Evolutionary conservation across 2,329 filamentous ascomycete species (phyloP), one percentile per base, ranked within the genome.

Genomic region (Arthroderma uncinatum): DNA sequence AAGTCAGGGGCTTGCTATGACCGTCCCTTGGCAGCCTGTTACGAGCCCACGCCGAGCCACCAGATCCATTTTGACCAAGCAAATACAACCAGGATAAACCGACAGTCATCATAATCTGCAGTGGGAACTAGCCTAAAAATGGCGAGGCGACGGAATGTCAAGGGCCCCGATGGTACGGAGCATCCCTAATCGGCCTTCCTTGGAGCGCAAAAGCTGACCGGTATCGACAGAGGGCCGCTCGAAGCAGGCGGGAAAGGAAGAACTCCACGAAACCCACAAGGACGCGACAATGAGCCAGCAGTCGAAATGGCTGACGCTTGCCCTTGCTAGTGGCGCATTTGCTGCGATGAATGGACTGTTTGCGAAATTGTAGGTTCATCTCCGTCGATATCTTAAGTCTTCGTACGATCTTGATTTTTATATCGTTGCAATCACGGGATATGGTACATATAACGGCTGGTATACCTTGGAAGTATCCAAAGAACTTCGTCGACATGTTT

Each of bases 291-390:
- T 28, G 44, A 48, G 44, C 44, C 44, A 48, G 44, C 59, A 60
- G 21, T 63, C 66, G 52, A 68, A 68, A 60, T 78, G 76, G 76
- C 73, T 84, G 48, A 64, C 80, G 60, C 75, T 83, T 57, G 82
- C 82, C 50, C 70, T 84, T 36, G 75, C 79, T n/a, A 82, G 79
- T 62, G 82, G 82, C 57, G 75, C 77, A 40, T 85, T 82, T 66
- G 82, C 82, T 16, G 81, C 82, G 9, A 73, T 82, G 64, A 85
- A 85, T 62, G 82, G 82, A 54, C 77, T 84, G n/a, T 85, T 85
- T 67, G 82, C 82, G 9, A 85, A 85, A 69, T 73, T 85, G 79
- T 82, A 73, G 40, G 70, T 65, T 25, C 34, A 4, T 36, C 25
- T n/a, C n/a, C n/a, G n/a, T n/a, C n/a, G n/a, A n/a, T n/a, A n/a